Base-by-base conservation (phyloP, 2,329 filamentous ascomycete genomes). In the Ceratocystis destructans region DNA sequence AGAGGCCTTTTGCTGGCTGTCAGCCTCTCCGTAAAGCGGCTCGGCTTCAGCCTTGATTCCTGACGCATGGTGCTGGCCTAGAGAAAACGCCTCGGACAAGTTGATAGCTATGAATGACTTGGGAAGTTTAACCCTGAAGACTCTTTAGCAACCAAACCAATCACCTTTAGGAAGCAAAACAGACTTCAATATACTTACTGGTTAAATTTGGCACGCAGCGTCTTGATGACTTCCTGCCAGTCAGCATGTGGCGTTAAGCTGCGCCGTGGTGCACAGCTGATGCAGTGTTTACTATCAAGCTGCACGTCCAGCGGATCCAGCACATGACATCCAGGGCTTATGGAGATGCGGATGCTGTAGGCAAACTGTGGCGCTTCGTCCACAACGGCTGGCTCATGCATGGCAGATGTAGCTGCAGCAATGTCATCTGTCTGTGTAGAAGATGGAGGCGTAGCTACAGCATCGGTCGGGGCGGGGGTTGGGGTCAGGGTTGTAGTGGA, bases 151-250 rank as follows among this genome's bases (percentile, higher is more conserved):
- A 59, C 17, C 15, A 33, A 64, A 25, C 10, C 37, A 50, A 22
- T 15, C 41, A 67, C 73, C 63, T 41, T 41, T 41, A 73, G 70
- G 64, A 64, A 12, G 37, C n/a, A 31, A 33, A 50, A 48, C 46
- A 66, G 41, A 41, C 46, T 45, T 65, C 65, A 66, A 48, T 62
- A 44, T 57, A 80, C 87, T 78, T 81, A 93, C 88, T 91, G 91
- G 73, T 96, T 89, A 73, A 99, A 97, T 72, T 96, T 97, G 62
- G 89, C 93, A 70, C 92, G 85, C 69, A 99, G 79, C 1, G 92
- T 97, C 77, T 96, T 92, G 70, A 99, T 89, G n/a, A 99, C 89
- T 72, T 93, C 85, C 76, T 95, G 93, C 93, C 94, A 99, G 75
- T 99, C 90, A 46, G 86, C 86, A 76, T 99, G 95, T 2, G 89